Base-by-base conservation (phyloP, 2,329 filamentous ascomycete species). In the Ascochyta koolunga region DNA sequence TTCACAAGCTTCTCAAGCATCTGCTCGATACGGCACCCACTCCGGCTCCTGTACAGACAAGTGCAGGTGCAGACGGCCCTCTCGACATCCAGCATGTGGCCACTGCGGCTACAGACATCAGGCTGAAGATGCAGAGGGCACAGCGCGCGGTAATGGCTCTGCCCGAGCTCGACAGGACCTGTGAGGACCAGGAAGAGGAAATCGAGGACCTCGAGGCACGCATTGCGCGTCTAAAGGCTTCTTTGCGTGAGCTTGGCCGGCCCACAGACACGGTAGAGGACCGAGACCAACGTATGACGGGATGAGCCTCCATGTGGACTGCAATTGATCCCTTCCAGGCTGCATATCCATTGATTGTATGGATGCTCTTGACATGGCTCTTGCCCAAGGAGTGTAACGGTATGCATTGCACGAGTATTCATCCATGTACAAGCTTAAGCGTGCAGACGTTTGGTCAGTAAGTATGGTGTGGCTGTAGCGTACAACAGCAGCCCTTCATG, bases 81-180 rank as follows among this genome's bases (percentile, higher is more conserved):
- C 76, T 88, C 39, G 82, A 86, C 56, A 80, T 84, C 58, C 96
- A 96, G 73, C 89, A 96, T 64, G 84, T 98, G 15, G 86, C 89
- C 2, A 84, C 86, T 2, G 91, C 90, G 31, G 89, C 90, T 1
- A 89, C 91, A 68, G 83, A 84, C 31, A 81, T 97, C 65, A 93
- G 91, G 75, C 87, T 93, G 75, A 90, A 91, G 75, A 84, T 98
- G 54, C 89, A 92, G 72, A 88, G 88, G 62, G 92, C 93, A 43
- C 82, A 89, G 43, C 82, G 80, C 29, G 84, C 87, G 63, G 79
- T 92, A 46, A 80, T 82, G 67, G 78, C 79, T 24, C 74, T 95
- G 62, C 89, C 88, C 9, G 90, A 93, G 75, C 85, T 93, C 70
- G 79, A 84, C 16, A 82, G 89, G 47, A 82, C 79, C 5, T 77